Evolutionary conservation across 2,329 filamentous ascomycete species (phyloP), one percentile per base, ranked within the genome.

Genomic region (Stachybotrys chartarum): DNA sequence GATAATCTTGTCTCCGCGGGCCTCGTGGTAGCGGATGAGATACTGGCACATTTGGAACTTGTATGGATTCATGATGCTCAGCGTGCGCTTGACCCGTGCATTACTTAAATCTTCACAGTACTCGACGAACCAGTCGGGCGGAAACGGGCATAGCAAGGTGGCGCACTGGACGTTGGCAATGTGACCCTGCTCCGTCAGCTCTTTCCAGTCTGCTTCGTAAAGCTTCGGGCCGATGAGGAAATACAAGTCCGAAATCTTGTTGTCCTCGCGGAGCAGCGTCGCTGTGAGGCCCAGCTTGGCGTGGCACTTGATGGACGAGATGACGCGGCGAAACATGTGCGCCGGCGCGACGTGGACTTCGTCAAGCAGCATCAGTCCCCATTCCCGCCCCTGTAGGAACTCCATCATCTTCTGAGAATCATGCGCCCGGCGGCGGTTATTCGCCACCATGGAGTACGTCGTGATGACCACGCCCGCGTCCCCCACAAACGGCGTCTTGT

Each of bases 201-300:
- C 91, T 84, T 96, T 94, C 92, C 91, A 97, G 68, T 97, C 96
- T 32, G 92, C 91, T 72, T 97, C 92, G 70, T 94, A 97, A 0
- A 97, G 76, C 70, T 96, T 96, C 0, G 91, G 92, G 0, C 91
- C 91, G 63, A 97, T 96, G 55, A 97, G 75, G 68, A 96, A 96
- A 68, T 97, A 96, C 48, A 97, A 74, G 75, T 96, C 90, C 47
- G 87, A 88, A 66, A 97, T 96, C 74, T 96, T 96, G 76, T 96
- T 90, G 66, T 96, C 91, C 70, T 97, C 91, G 73, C 91, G 83
- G 35, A 97, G 83, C 18, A 97, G 75, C 0, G 92, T 96, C 0
- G 91, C 91, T 1, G 92, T 97, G 39, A 97, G 75, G 11, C 91
- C 92, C 6, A 96, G 82, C 70, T 97, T 97, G 16, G 90, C 88